These are phyloP conservation scores for Sarocladiaceae sp. DNA, from an alignment of 2,329 filamentous ascomycete species.

Conservation along the genomic window DNA sequence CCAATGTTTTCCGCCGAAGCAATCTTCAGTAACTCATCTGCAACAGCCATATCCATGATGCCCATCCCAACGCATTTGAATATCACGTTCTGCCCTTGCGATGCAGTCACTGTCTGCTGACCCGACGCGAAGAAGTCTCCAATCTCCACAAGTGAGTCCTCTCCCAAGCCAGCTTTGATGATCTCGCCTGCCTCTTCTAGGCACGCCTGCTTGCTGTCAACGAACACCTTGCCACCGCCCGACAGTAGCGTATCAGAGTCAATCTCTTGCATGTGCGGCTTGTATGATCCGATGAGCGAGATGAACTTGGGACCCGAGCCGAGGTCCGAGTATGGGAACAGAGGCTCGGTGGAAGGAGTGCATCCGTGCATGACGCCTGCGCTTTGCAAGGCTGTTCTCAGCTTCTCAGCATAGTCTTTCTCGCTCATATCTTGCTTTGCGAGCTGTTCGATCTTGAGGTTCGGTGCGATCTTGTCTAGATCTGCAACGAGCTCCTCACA, in stretches of 20 bases:
- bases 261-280: conserved; percentile 26
- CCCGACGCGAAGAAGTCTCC: conserved; percentile 25
- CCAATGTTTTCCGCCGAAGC: conserved; percentile 51
- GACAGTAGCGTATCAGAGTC: conserved; percentile 22
- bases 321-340: conserved; percentile 21
- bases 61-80: conserved; percentile 65
- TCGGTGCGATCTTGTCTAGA: conserved; percentile 10
- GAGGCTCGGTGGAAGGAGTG: conserved; percentile 21
- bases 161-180: conserved; percentile 19
- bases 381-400: no score
- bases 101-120: conserved; percentile 13
- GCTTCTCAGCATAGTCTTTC: conserved; percentile 2
- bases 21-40: conserved; percentile 48
- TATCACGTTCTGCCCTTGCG: conserved; percentile 41
- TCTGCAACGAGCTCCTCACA: conserved; percentile 16
- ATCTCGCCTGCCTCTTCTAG: conserved; percentile 25
- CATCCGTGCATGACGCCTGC: conserved; percentile 26
- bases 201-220: conserved; percentile 23
- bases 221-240: conserved; percentile 15
- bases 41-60: conserved; percentile 62
- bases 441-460: conserved; percentile 7
- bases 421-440: conserved; percentile 9
- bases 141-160: conserved; percentile 27
- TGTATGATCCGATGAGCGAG: conserved; percentile 25
- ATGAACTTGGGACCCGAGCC: conserved; percentile 17